Conservation (phyloP, 805 yeast species). For the Kluyveromyces dobzhanskii region DNA sequence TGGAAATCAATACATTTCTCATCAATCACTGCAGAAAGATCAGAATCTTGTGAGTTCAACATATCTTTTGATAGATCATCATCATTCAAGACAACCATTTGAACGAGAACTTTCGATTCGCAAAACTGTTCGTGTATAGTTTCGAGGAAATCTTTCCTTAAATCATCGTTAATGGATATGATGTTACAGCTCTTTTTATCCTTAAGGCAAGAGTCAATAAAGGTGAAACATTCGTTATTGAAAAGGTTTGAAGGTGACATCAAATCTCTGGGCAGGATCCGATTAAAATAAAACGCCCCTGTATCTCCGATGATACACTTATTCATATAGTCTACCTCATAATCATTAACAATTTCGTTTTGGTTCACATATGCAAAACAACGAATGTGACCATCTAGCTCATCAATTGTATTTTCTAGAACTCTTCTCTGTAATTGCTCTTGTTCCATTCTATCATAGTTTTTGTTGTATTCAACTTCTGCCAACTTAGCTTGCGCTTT, state of each 20-base stretch:
- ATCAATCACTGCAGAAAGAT: slow-evolving; percentile 4
- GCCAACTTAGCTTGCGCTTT: slow-evolving; percentile 16
- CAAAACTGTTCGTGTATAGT: slow-evolving; percentile 9
- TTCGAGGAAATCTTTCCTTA: slow-evolving; percentile 1
- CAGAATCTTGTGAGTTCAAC: slow-evolving; percentile 1
- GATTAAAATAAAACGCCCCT: slow-evolving; percentile 11
- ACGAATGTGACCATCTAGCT: slow-evolving; percentile 29
- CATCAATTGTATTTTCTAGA: slow-evolving; percentile 43
- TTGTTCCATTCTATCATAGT: slow-evolving; percentile 26
- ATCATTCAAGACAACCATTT: slow-evolving; percentile 23
- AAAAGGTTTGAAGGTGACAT: slow-evolving; percentile 16
- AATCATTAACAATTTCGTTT: not conserved
- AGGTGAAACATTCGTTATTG: slow-evolving; percentile 21
- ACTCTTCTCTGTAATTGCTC: slow-evolving; percentile 34
- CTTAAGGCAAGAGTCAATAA: slow-evolving; percentile 22
- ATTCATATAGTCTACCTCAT: slow-evolving; percentile 14
- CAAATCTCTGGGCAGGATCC: slow-evolving; percentile 18
- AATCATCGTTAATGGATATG: slow-evolving; percentile 16
- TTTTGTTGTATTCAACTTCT: slow-evolving; percentile 16
- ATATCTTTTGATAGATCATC: slow-evolving; percentile 19
- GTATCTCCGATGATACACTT: slow-evolving; percentile 6
- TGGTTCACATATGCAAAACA: slow-evolving; percentile 19
- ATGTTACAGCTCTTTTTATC: slow-evolving; percentile 17
- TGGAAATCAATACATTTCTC: slow-evolving; percentile 4
- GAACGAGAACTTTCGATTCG: slow-evolving; percentile 14